These are phyloP conservation scores for Neostapfia colusana DNA, from an alignment of 176 grass and related monocot genomes.

Conservation along the genomic window DNA sequence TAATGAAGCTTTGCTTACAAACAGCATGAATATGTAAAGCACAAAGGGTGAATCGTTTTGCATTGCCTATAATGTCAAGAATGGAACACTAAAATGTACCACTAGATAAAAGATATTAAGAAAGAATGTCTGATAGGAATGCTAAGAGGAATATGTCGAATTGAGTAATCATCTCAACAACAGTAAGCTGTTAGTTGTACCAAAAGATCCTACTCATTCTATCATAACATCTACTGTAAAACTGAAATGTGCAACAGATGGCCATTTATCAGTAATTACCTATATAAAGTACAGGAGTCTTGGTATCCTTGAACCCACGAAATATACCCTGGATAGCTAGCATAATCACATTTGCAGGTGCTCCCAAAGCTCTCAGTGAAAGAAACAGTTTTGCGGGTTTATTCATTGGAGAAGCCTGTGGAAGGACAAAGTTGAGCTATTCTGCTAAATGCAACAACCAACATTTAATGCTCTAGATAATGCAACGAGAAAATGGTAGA, in stretches of 20 bases:
- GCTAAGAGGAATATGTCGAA: background rate
- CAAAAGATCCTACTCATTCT: background rate
- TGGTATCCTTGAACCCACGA: conserved; percentile 92
- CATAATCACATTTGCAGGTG: conserved; percentile 81
- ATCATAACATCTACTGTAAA: conserved; percentile 1
- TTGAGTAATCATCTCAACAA: background rate
- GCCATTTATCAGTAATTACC: conserved; percentile 53
- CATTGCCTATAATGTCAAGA: conserved; percentile 6
- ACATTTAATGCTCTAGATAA: conserved; percentile 4
- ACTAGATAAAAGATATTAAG: conserved; percentile 8
- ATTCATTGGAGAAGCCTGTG: conserved; percentile 77
- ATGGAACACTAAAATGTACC: background rate
- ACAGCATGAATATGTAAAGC: conserved; percentile 8
- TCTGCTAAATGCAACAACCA: background rate
- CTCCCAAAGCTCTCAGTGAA: conserved; percentile 82
- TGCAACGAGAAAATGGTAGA: background rate
- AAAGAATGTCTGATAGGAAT: conserved; percentile 1
- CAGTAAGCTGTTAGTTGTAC: background rate
- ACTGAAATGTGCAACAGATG: conserved; percentile 28
- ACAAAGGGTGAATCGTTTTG: conserved; percentile 17
- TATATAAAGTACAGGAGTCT: conserved; percentile 78
- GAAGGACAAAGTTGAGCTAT: conserved; percentile 34
- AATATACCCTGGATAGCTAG: conserved; percentile 89
- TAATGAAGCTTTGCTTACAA: conserved; percentile 22
- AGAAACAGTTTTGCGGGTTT: conserved; percentile 65